A percentile compares a stretch with the other conserved stretches of the same genome.
These are phyloP conservation scores for Scedosporium aurantiacum DNA, from an alignment of 2,329 filamentous ascomycete genomes.

Conservation along the genomic window DNA sequence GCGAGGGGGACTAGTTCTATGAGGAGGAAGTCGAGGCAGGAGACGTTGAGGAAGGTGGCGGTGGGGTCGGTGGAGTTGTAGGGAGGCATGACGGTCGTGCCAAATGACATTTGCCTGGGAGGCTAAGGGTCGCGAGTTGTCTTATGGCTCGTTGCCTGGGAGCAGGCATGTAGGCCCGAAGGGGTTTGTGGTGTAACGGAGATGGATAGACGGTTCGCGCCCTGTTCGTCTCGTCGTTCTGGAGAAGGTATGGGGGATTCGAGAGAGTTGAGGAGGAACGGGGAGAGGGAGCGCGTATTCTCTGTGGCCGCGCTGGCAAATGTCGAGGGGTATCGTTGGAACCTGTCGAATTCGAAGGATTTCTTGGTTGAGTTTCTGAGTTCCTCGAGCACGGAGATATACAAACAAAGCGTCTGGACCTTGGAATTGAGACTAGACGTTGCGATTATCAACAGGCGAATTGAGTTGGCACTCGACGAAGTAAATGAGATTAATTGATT, in stretches of 20 bases:
- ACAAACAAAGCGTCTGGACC: too few species aligned
- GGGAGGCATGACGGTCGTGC: conserved; percentile 50
- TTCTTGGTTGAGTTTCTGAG: not conserved
- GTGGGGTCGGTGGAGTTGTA: conserved; percentile 64
- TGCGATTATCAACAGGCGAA: too few species aligned
- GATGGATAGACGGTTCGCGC: not conserved
- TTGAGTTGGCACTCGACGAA: too few species aligned
- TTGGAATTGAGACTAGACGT: too few species aligned
- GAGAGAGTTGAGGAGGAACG: not conserved
- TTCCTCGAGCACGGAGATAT: too few species aligned
- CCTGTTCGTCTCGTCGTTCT: not conserved
- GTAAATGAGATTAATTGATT: too few species aligned
- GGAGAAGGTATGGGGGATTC: too few species aligned
- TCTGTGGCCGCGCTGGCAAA: not conserved
- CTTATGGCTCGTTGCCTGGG: not conserved
- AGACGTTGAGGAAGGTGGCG: conserved; percentile 67
- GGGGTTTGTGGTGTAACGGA: not conserved
- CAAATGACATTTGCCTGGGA: conserved; percentile 53
- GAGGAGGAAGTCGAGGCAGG: conserved; percentile 85
- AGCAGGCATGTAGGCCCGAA: not conserved
- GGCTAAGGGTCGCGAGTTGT: not conserved
- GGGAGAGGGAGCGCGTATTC: not conserved
- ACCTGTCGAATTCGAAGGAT: not conserved
- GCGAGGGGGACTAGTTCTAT: conserved; percentile 96
- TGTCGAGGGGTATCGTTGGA: not conserved